Conservation (phyloP, 2,329 filamentous ascomycete species). For the Aspergillus clavatus region DNA sequence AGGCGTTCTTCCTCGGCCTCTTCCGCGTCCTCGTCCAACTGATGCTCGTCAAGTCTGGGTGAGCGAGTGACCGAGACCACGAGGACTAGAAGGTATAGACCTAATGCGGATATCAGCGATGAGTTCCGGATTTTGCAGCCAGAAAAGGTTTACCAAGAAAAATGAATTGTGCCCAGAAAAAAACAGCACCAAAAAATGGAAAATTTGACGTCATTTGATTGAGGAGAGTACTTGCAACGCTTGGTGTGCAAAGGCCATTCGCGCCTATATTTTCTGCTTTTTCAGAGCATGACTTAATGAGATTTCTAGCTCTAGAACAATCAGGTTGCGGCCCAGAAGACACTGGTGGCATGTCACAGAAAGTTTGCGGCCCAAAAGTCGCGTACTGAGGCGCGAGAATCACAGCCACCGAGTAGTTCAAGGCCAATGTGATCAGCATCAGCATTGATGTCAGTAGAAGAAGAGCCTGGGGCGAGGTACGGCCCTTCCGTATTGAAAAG, state of each 20-base stretch:
- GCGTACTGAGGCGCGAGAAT: conserved; percentile 94
- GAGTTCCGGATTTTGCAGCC: neutral
- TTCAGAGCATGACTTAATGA: conserved; percentile 80
- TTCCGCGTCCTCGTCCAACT: conserved; percentile 83
- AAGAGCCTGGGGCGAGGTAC: conserved; percentile 86
- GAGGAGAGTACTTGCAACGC: conserved; percentile 84
- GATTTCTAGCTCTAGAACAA: conserved; percentile 61
- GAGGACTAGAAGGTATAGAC: conserved; percentile 76
- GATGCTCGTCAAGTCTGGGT: conserved; percentile 68
- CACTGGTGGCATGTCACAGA: conserved; percentile 68
- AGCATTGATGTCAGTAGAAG: conserved; percentile 87
- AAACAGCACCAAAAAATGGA: conserved; percentile 86
- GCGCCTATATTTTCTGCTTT: conserved; percentile 65
- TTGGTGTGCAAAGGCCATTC: conserved; percentile 80
- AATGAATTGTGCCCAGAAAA: conserved; percentile 93
- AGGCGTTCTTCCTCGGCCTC: conserved; percentile 91
- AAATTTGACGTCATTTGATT: conserved; percentile 91
- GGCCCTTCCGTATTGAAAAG: conserved; percentile 83
- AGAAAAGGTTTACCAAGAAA: conserved; percentile 58
- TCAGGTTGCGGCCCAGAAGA: conserved; percentile 64
- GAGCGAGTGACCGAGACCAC: conserved; percentile 73
- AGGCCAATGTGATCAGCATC: conserved; percentile 79
- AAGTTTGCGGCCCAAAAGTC: conserved; percentile 89
- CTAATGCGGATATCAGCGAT: conserved; percentile 16
- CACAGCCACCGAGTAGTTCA: conserved; percentile 91